Percentiles rank a stretch among this genome's conserved stretches.
Conservation (phyloP, 495 filamentous ascomycete species). For the Choiromyces venosus region DNA sequence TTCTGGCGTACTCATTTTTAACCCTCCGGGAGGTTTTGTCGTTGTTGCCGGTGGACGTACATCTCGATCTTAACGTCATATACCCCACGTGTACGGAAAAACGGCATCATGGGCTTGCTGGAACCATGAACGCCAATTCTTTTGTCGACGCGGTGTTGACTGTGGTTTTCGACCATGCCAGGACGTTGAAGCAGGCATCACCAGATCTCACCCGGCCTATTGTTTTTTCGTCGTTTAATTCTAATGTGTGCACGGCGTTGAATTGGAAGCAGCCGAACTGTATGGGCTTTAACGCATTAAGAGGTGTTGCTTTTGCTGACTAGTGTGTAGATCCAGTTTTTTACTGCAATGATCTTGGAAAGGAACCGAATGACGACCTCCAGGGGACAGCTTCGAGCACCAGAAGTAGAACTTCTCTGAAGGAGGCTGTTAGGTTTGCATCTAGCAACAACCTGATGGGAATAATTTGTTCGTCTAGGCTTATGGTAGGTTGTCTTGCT, state of each 20-base stretch:
- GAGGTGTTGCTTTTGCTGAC: neutral
- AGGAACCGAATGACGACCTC: conserved; percentile 40
- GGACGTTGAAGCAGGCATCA: conserved; percentile 61
- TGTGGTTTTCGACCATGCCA: conserved; percentile 86
- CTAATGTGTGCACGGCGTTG: conserved; percentile 79
- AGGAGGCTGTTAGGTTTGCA: conserved; percentile 88
- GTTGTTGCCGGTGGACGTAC: conserved; percentile 66
- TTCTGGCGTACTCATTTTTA: conserved; percentile 67
- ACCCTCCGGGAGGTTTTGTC: conserved; percentile 68
- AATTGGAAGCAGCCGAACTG: conserved; percentile 99
- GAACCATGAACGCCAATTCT: conserved; percentile 74
- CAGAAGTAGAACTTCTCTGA: conserved; percentile 70
- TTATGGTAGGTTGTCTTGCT: conserved; percentile 61
- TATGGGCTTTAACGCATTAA: conserved; percentile 43
- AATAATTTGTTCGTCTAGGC: conserved; percentile 74
- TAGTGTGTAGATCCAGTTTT: conserved; percentile 68
- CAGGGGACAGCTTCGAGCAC: conserved; percentile 50
- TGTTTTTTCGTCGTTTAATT: conserved; percentile 87
- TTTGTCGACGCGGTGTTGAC: conserved; percentile 77
- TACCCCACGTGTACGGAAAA: conserved; percentile 74
- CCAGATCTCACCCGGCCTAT: conserved; percentile 71
- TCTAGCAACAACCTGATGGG: conserved; percentile 98
- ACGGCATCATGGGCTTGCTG: conserved; percentile 58
- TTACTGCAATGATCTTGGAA: conserved; percentile 84
- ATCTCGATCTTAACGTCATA: conserved; percentile 80